These are phyloP conservation scores for Aspergillus indologenus DNA, from an alignment of 495 filamentous ascomycete genomes.

Conservation along the genomic window DNA sequence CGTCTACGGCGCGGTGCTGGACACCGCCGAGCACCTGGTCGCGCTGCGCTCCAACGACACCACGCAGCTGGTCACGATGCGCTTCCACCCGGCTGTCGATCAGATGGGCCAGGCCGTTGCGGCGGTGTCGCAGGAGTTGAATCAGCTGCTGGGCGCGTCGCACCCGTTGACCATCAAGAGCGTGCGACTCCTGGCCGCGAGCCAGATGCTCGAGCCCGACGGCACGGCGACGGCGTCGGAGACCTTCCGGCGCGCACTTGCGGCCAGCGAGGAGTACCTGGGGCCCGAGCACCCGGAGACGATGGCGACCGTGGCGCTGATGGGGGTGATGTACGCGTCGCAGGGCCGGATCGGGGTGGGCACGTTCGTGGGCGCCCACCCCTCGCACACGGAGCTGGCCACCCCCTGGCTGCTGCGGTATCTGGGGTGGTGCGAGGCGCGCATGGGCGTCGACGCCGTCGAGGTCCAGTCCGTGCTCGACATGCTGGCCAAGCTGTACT, in stretches of 20 bases:
- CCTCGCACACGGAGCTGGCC: slow-evolving; percentile 20
- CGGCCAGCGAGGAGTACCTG: slow-evolving; percentile 31
- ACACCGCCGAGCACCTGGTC: slow-evolving; percentile 27
- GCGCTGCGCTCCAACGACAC: slow-evolving; percentile 19
- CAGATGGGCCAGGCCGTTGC: slow-evolving; percentile 15
- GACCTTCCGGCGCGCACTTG: slow-evolving; percentile 33
- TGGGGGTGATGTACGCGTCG: slow-evolving; percentile 33
- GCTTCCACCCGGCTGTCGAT: slow-evolving; percentile 22
- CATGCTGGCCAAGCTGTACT: slow-evolving; percentile 30
- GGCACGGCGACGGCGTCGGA: slow-evolving; percentile 27
- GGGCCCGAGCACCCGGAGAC: slow-evolving; percentile 32
- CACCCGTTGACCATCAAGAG: slow-evolving; percentile 31
- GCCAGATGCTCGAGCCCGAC: slow-evolving; percentile 19
- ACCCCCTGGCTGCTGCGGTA: slow-evolving; percentile 33
- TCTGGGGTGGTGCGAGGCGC: slow-evolving; percentile 29
- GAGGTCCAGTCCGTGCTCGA: slow-evolving; percentile 27
- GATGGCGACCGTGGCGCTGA: slow-evolving; percentile 29
- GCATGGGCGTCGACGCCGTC: slow-evolving; percentile 22
- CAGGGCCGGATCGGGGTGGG: slow-evolving; percentile 12
- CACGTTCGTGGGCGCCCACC: slow-evolving; percentile 4
- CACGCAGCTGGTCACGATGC: slow-evolving; percentile 7
- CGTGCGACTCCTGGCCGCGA: slow-evolving; percentile 26
- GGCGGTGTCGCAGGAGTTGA: slow-evolving; percentile 24
- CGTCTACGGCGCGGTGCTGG: slow-evolving; percentile 22
- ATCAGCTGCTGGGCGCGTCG: slow-evolving; percentile 17